Conservation (phyloP, 345 rosid genomes). For the Bretschneidera sinensis region DNA sequence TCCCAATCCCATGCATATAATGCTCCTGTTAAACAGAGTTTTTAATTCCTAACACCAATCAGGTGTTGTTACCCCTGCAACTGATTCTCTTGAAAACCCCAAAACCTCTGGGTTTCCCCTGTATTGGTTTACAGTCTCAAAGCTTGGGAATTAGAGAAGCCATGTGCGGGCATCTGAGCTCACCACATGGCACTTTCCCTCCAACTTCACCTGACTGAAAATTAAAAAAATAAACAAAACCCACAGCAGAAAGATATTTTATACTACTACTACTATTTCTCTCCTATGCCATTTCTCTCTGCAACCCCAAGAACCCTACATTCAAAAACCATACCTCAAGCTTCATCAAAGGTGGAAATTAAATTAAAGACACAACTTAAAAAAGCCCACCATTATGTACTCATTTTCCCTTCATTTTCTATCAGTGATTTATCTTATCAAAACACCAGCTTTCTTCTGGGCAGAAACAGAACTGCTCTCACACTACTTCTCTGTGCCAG, state of each 20-base stretch:
- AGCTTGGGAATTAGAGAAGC: slow-evolving; percentile 48
- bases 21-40: slow-evolving; percentile 4
- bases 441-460: slow-evolving; percentile 7
- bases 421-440: not conserved
- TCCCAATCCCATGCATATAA: slow-evolving; percentile 21
- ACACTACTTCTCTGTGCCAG: no score
- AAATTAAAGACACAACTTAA: not conserved
- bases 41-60: slow-evolving; percentile 21
- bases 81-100: slow-evolving; percentile 39
- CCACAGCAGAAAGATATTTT: not conserved
- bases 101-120: slow-evolving; percentile 25
- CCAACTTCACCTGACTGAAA: slow-evolving; percentile 15
- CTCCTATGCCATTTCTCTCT: slow-evolving; percentile 12
- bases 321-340: slow-evolving; percentile 9
- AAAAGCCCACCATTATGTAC: not conserved
- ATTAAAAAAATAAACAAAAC: no score
- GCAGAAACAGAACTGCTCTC: not conserved
- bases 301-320: slow-evolving; percentile 21
- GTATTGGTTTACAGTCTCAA: slow-evolving; percentile 29
- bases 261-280: slow-evolving; percentile 8
- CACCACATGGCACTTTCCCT: slow-evolving; percentile 46
- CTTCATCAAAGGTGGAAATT: slow-evolving; percentile 1
- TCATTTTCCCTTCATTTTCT: no score
- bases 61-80: slow-evolving; percentile 20
- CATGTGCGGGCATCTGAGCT: slow-evolving; percentile 57